A percentile compares a stretch with the other conserved stretches of the same genome.
Conservation (phyloP, 345 rosid species). For the Durio zibethinus region DNA sequence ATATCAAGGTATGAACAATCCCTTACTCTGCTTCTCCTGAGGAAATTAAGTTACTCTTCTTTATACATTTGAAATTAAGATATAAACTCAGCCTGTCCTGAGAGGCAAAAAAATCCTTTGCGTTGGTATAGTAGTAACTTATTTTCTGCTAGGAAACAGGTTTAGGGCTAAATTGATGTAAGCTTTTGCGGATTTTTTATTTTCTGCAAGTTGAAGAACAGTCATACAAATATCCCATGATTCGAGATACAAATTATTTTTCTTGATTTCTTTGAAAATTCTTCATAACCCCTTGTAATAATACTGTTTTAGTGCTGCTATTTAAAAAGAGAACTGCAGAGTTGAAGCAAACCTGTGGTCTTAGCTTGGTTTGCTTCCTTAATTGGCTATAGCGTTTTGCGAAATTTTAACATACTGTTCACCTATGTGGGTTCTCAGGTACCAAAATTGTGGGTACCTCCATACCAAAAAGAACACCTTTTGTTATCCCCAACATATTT, state of each 20-base stretch:
- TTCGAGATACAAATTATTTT: too few relatives aligned
- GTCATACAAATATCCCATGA: too few relatives aligned
- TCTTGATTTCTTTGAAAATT: too few relatives aligned
- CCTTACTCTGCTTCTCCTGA: neutral
- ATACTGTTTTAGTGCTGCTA: neutral
- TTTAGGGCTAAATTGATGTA: neutral
- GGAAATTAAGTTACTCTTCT: neutral
- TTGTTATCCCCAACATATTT: conserved; percentile 50
- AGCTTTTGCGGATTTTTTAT: neutral
- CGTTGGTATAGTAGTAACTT: neutral
- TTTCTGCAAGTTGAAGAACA: too few relatives aligned
- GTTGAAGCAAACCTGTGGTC: neutral
- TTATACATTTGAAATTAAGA: neutral
- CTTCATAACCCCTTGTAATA: too few relatives aligned
- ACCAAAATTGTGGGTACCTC: conserved; percentile 31
- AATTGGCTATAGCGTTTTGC: neutral
- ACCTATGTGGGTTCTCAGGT: conserved; percentile 32
- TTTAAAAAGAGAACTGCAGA: neutral
- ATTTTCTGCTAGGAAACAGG: neutral
- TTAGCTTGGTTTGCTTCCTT: conserved; percentile 5
- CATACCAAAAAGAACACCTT: conserved; percentile 32
- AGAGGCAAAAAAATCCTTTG: neutral
- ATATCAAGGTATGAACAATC: conserved; percentile 41
- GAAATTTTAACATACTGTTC: neutral
- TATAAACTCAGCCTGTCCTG: neutral